phyloP scores from a whole-genome alignment of 2,329 filamentous ascomycete genomes.

The Phyllosticta capitalensis region DNA sequence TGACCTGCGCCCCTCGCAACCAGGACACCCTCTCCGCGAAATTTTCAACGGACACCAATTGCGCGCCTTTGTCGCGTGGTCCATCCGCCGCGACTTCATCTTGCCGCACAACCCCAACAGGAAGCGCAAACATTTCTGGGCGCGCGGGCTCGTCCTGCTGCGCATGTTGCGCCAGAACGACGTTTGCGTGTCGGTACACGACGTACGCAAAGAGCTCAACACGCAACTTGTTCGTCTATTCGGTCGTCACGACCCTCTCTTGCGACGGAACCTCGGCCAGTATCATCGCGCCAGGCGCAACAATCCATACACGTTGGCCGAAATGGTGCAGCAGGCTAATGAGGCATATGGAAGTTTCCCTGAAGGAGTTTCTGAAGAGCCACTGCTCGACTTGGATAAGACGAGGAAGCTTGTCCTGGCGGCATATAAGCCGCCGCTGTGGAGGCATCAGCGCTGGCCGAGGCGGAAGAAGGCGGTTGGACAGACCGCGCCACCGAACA shows the following conservation, averaged over 20 bases:
- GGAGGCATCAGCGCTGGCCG: background rate
- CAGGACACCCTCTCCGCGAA: slow-evolving; percentile 20
- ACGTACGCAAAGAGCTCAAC: slow-evolving; percentile 14
- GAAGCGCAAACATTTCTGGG: slow-evolving; percentile 20
- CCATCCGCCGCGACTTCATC: slow-evolving; percentile 22
- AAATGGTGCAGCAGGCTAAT: slow-evolving; percentile 2
- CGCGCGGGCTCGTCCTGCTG: slow-evolving; percentile 19
- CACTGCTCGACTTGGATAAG: background rate
- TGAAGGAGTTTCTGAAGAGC: background rate
- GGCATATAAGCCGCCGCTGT: background rate
- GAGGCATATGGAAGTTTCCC: background rate
- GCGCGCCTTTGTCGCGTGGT: slow-evolving; percentile 26
- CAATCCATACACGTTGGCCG: background rate
- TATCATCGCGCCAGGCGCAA: background rate
- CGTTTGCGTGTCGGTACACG: slow-evolving; percentile 18
- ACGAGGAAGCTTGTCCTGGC: background rate
- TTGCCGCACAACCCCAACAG: slow-evolving; percentile 18
- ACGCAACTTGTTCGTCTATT: slow-evolving; percentile 23
- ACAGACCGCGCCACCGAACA: background rate
- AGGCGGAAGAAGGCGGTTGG: background rate
- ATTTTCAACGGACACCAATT: slow-evolving; percentile 20
- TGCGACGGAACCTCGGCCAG: background rate
- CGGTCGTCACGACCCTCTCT: slow-evolving; percentile 10
- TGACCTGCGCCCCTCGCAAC: slow-evolving; percentile 1
- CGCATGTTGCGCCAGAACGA: slow-evolving; percentile 22